phyloP scores from a whole-genome alignment of 2,329 filamentous ascomycete genomes.

The Nothophaeocryptopus gaeumannii region DNA sequence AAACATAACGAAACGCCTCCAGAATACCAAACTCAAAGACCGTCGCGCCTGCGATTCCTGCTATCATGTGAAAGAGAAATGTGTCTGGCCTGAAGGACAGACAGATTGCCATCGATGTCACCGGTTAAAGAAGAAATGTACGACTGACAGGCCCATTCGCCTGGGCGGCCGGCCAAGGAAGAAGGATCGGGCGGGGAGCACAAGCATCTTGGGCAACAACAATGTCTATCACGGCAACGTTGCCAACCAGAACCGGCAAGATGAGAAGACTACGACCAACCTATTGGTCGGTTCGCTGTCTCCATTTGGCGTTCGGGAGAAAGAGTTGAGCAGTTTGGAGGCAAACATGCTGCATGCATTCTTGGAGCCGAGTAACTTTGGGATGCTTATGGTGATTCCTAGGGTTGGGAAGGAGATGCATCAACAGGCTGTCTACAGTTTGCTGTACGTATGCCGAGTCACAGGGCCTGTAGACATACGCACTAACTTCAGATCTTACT shows the following conservation, averaged over 20 bases:
- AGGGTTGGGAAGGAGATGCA: conserved; percentile 7
- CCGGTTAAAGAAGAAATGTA: conserved; percentile 6
- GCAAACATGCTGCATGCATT: conserved; percentile 1
- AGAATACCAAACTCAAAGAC: neutral
- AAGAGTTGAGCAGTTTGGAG: neutral
- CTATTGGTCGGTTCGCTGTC: neutral
- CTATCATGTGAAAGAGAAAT: conserved; percentile 12
- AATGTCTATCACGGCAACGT: too few relatives aligned
- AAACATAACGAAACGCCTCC: too few relatives aligned
- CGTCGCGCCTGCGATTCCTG: conserved; percentile 10
- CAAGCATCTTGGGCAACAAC: too few relatives aligned
- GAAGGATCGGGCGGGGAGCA: too few relatives aligned
- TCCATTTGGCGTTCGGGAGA: neutral
- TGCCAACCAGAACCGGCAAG: too few relatives aligned
- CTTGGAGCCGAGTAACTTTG: neutral
- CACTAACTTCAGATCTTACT: too few relatives aligned
- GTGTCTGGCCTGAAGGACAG: neutral
- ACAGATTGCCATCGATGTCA: conserved; percentile 4
- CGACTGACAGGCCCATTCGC: conserved; percentile 3
- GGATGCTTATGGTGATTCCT: conserved; percentile 2
- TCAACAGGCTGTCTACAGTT: conserved; percentile 1
- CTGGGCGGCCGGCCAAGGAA: conserved; percentile 6
- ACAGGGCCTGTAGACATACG: too few relatives aligned
- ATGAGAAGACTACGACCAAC: too few relatives aligned
- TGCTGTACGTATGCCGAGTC: neutral